phyloP scores from a whole-genome alignment of 2,329 filamentous ascomycete genomes.

The Exophiala sideris region DNA sequence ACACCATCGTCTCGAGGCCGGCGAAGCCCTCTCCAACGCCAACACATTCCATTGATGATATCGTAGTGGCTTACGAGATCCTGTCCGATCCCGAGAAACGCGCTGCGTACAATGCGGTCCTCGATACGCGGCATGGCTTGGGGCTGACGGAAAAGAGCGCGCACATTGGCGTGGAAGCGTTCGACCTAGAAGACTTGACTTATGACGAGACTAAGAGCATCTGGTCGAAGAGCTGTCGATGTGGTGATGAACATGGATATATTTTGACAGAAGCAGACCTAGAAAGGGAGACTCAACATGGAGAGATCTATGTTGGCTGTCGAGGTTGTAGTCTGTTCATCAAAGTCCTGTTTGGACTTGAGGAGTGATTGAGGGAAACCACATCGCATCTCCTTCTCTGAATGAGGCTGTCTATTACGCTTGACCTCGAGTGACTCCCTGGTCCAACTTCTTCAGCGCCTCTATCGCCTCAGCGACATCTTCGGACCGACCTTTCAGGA shows the following conservation, averaged over 20 bases:
- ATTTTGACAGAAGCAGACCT: conserved; percentile 54
- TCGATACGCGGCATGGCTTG: conserved; percentile 2
- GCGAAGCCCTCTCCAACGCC: background rate
- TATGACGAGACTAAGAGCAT: conserved; percentile 37
- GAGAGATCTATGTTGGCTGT: conserved; percentile 59
- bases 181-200: conserved; percentile 56
- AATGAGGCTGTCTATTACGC: background rate
- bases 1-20: conserved; percentile 1
- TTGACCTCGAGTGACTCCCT: background rate
- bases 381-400: too few species aligned
- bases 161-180: conserved; percentile 53
- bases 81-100: conserved; percentile 46
- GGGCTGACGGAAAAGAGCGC: conserved; percentile 31
- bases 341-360: conserved; percentile 57
- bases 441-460: background rate
- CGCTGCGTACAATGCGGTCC: conserved; percentile 47
- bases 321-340: conserved; percentile 63
- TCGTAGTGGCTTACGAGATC: conserved; percentile 56
- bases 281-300: conserved; percentile 47
- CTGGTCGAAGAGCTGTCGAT: conserved; percentile 57
- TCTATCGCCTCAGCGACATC: conserved; percentile 18
- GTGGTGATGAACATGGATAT: conserved; percentile 57
- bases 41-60: conserved; percentile 51
- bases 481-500: conserved; percentile 15
- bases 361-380: conserved; percentile 34